Evolutionary conservation across 2,329 filamentous ascomycete genomes (phyloP).

Genomic region (Aspergillus sp.): DNA sequence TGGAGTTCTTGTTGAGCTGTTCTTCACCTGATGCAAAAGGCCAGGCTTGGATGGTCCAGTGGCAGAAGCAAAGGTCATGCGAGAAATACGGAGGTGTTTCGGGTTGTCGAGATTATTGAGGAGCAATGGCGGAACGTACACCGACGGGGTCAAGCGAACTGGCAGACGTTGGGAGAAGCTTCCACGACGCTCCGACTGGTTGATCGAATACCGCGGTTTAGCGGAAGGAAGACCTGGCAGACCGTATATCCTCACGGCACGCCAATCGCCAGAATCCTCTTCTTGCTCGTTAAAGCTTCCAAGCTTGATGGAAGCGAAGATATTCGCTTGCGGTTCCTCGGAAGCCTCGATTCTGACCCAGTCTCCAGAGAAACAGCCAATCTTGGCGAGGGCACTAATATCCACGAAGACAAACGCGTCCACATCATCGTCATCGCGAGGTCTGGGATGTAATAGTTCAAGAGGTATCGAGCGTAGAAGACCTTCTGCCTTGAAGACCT

Average conservation of each 20-base stretch:
- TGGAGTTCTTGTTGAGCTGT: conserved; percentile 42
- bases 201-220: conserved; percentile 51
- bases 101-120: conserved; percentile 78
- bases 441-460: conserved; percentile 78
- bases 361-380: conserved; percentile 95
- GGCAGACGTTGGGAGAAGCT: conserved; percentile 48
- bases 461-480: conserved; percentile 65
- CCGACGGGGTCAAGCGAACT: conserved; percentile 48
- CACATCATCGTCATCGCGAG: conserved; percentile 76
- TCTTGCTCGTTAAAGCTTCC: conserved; percentile 38
- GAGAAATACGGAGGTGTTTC: conserved; percentile 70
- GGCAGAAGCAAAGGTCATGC: conserved; percentile 36
- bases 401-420: conserved; percentile 85
- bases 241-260: conserved; percentile 81
- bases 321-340: conserved; percentile 55
- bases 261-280: conserved; percentile 64
- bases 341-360: conserved; percentile 83
- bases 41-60: conserved; percentile 49
- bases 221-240: conserved; percentile 59
- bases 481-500: conserved; percentile 77
- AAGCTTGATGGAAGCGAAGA: conserved; percentile 61
- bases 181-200: conserved; percentile 44
- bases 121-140: conserved; percentile 79
- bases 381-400: conserved; percentile 72
- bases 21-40: conserved; percentile 47